Conservation (phyloP, 352 stramenopile species). For the Pythium biforme region DNA sequence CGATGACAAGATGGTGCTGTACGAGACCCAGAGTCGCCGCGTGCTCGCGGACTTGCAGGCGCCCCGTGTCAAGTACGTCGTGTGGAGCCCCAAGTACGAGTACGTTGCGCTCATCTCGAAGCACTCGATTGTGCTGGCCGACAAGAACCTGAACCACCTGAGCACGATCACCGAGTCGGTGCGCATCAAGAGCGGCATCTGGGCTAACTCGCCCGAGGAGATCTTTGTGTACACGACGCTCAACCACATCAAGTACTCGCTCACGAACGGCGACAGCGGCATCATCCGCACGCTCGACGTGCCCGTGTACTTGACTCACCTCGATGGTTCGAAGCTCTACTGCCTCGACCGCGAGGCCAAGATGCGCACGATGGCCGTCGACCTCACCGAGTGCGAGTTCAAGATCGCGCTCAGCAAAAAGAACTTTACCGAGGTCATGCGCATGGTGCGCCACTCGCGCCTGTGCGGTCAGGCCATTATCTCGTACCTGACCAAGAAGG, state of each 20-base stretch:
- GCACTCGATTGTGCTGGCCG: constrained; percentile 96
- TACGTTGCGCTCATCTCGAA: constrained; percentile 98
- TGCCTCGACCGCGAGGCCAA: constrained; percentile 98
- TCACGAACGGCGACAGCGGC: constrained; percentile 93
- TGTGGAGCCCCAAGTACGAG: constrained; percentile 96
- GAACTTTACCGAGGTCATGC: constrained; percentile 98
- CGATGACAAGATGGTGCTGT: constrained; percentile 98
- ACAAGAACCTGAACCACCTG: constrained; percentile 97
- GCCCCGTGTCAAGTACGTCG: constrained; percentile 96
- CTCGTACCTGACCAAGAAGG: constrained; percentile 98
- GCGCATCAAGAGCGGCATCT: constrained; percentile 93
- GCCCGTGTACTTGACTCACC: constrained; percentile 96
- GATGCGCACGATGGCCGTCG: constrained; percentile 95
- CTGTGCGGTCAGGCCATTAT: constrained; percentile 99
- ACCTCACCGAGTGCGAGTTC: constrained; percentile 99
- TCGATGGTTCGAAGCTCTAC: constrained; percentile 94
- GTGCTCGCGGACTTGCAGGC: constrained; percentile 96
- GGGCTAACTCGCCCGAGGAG: constrained; percentile 87
- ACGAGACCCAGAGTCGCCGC: constrained; percentile 97
- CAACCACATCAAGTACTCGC: constrained; percentile 93
- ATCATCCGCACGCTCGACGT: constrained; percentile 98
- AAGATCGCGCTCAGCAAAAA: constrained; percentile 95
- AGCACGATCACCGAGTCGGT: constrained; percentile 97
- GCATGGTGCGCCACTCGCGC: constrained; percentile 96
- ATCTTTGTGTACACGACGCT: constrained; percentile 99